These are phyloP conservation scores for Dendrocalamus sinicus DNA, from an alignment of 176 grass and related monocot genomes.

Conservation along the genomic window DNA sequence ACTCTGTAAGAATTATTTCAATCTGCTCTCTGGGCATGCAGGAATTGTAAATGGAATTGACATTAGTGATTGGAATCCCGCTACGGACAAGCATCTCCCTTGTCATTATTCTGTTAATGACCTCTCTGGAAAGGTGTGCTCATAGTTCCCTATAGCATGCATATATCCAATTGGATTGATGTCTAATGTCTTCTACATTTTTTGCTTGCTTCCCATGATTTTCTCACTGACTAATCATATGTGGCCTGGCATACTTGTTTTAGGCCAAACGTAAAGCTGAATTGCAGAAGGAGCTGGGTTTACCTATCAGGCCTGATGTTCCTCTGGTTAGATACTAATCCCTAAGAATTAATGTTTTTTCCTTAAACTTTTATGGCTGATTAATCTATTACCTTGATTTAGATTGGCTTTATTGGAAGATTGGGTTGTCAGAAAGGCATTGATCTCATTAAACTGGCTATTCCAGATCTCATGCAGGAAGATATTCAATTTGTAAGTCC, in stretches of 20 bases:
- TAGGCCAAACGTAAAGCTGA: constrained; percentile 89
- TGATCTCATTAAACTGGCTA: constrained; percentile 75
- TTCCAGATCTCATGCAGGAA: constrained; percentile 73
- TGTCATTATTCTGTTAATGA: constrained; percentile 81
- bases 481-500: constrained; percentile 85
- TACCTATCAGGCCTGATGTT: constrained; percentile 64
- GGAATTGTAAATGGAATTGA: constrained; percentile 98
- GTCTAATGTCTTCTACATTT: not conserved
- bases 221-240: constrained; percentile 17
- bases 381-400: constrained; percentile 48
- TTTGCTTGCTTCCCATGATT: constrained; percentile 18
- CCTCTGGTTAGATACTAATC: constrained; percentile 72
- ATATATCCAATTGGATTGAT: not conserved
- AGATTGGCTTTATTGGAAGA: constrained; percentile 99
- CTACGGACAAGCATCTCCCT: constrained; percentile 74
- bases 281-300: constrained; percentile 82
- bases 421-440: constrained; percentile 98
- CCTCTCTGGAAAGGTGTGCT: constrained; percentile 82
- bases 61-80: constrained; percentile 81
- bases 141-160: constrained; percentile 12
- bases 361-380: not conserved
- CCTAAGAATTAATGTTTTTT: constrained; percentile 12
- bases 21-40: constrained; percentile 39
- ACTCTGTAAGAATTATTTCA: not conserved
- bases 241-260: constrained; percentile 29